Conservation (phyloP, 768 basidiomycete species). For the Chlorophyllum brunneum region DNA sequence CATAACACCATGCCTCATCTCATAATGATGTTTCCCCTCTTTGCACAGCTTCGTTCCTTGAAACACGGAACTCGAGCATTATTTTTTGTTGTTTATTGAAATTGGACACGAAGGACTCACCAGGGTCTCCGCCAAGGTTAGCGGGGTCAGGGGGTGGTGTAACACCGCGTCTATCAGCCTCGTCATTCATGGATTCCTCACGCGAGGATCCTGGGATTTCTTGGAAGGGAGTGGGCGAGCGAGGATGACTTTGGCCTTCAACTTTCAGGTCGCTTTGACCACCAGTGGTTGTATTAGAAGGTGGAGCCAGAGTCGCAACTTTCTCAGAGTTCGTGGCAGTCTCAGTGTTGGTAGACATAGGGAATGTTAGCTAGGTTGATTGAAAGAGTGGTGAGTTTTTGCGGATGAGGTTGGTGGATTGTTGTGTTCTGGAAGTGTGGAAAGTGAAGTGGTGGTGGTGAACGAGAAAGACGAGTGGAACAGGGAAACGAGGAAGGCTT, state of each 20-base stretch:
- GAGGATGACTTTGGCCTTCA: neutral
- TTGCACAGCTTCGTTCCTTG: neutral
- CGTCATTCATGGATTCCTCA: neutral
- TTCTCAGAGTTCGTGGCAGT: neutral
- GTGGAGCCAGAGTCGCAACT: neutral
- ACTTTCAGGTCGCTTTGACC: neutral
- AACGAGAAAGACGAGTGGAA: too few species aligned
- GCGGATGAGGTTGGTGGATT: neutral
- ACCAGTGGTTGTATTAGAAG: neutral
- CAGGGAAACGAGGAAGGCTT: too few species aligned
- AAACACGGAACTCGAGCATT: too few species aligned
- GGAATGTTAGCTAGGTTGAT: neutral
- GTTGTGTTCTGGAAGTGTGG: neutral
- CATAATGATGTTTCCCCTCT: constrained; percentile 5
- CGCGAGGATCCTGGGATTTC: constrained; percentile 1
- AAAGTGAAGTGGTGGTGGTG: neutral
- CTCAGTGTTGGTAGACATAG: too few species aligned
- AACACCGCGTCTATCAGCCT: neutral
- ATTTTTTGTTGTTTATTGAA: too few species aligned
- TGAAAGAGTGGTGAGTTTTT: too few species aligned
- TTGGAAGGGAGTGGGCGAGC: neutral
- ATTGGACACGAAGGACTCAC: neutral
- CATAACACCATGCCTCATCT: constrained; percentile 8
- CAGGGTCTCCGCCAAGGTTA: neutral
- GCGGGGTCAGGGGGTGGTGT: neutral